Base-by-base conservation (phyloP, 352 stramenopile genomes). In the Phytophthora rubi region DNA sequence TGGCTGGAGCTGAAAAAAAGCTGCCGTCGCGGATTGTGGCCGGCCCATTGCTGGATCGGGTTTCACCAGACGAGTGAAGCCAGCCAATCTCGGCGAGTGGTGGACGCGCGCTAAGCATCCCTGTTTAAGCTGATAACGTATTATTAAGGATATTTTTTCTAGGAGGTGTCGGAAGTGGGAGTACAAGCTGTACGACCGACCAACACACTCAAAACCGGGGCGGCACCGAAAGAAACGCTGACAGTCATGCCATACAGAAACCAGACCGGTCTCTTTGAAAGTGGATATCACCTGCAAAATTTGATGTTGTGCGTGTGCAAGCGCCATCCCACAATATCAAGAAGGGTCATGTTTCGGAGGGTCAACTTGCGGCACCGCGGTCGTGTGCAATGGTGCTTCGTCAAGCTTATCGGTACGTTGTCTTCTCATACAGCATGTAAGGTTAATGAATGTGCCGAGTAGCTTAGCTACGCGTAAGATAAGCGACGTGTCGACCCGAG, bases 141-240 rank as follows among this genome's bases (percentile, higher is more conserved):
- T n/a, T n/a, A n/a, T n/a, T n/a, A n/a, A n/a, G n/a, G n/a, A n/a
- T n/a, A n/a, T n/a, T n/a, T n/a, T n/a, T n/a, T n/a, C n/a, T n/a
- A n/a, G n/a, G n/a, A n/a, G n/a, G n/a, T n/a, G n/a, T n/a, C n/a
- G n/a, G n/a, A n/a, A n/a, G n/a, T n/a, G n/a, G n/a, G n/a, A n/a
- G n/a, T n/a, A n/a, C n/a, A n/a, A n/a, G n/a, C n/a, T n/a, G 33
- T 16, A 48, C 47, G 47, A 53, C 10, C 21, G 23, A 32, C 47
- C 47, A 28, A 55, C 21, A 18, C 53, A 62, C 39, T 59, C 68
- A 75, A 53, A 74, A 68, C 56, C 62, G 68, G 68, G 44, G 68
- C 44, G 47, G 57, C 52, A 54, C 33, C 49, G 62, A 75, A 65
- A 75, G 62, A 75, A 75, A 75, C 68, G 68, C 53, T 68, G 62